phyloP scores from a whole-genome alignment of 2,329 filamentous ascomycete genomes.

The Apiospora aurea region DNA sequence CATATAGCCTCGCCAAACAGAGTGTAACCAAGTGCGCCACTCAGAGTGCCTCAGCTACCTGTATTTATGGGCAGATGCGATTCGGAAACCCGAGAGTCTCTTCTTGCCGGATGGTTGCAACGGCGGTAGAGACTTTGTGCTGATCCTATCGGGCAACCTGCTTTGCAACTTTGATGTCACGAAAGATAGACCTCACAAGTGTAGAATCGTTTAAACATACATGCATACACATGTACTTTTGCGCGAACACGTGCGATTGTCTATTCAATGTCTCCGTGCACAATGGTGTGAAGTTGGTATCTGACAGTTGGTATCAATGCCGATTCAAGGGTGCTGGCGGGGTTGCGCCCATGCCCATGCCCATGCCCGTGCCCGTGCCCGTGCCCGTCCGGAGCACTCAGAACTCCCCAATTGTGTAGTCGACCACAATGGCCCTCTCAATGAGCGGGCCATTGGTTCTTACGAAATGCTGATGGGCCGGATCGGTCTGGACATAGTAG shows the following conservation, averaged over 20 bases:
- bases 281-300: not conserved
- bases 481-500: constrained; percentile 51
- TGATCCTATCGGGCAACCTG: not conserved
- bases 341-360: not conserved
- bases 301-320: not conserved
- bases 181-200: not conserved
- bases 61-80: not conserved
- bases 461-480: constrained; percentile 48
- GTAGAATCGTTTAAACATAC: not conserved
- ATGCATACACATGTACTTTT: not conserved
- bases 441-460: constrained; percentile 41
- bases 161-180: not conserved
- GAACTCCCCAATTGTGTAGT: constrained; percentile 36
- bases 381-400: not conserved
- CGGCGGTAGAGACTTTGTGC: not conserved
- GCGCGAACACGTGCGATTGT: not conserved
- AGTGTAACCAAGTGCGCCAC: not conserved
- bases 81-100: not conserved
- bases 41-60: not conserved
- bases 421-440: constrained; percentile 49
- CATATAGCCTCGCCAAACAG: not conserved
- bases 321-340: not conserved
- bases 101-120: not conserved
- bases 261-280: not conserved
- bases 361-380: too few relatives aligned